Base-by-base conservation (phyloP, 805 yeast genomes). In the Teunomyces barrocoloradensis region DNA sequence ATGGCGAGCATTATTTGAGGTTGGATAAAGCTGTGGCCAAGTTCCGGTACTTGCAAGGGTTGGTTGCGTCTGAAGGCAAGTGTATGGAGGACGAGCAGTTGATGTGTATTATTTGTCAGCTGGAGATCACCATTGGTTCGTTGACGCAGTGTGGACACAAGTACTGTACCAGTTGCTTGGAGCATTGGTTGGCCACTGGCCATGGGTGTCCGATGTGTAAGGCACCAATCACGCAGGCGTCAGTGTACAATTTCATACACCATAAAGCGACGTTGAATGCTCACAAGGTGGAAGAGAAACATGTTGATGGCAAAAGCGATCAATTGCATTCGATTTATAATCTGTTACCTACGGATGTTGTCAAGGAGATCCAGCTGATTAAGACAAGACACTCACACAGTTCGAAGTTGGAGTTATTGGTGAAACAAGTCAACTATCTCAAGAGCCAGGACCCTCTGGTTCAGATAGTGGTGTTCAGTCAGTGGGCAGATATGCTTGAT, bases 71-170 rank as follows among this genome's bases (percentile, higher is more conserved):
- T n/a, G 46, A 37, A 4, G 41, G 32, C 1, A 43, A 48, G 9
- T 39, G 38, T 9, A 57, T 52, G 6, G 58, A 53, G 10, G 69
- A 67, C 7, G 75, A 74, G 6, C 79, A 73, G 7, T 61, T 75
- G 45, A 65, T 76, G 15, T 94, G 99, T 64, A 78, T 84, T 28
- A 91, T 94, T 50, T 94, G 99, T 62, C 80, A 86, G 17, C 76
- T 82, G 3, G 61, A 78, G 1, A 88, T 90, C 43, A 71, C 79
- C 2, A 73, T 82, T 34, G 99, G 99, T 0, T 78, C 94, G 0
- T 70, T 94, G 47, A 85, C 96, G 0, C 82, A 82, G 7, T 94
- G 99, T 74, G 98, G 98, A 0, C 99, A 94, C 65, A 83, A 82
- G 55, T 94, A 86, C 60, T 94, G 99, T 62, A 79, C 81, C 48